Evolutionary conservation across 2,329 filamentous ascomycete genomes (phyloP), one percentile per base, ranked within the genome.

Genomic region (Botrytis byssoidea): DNA sequence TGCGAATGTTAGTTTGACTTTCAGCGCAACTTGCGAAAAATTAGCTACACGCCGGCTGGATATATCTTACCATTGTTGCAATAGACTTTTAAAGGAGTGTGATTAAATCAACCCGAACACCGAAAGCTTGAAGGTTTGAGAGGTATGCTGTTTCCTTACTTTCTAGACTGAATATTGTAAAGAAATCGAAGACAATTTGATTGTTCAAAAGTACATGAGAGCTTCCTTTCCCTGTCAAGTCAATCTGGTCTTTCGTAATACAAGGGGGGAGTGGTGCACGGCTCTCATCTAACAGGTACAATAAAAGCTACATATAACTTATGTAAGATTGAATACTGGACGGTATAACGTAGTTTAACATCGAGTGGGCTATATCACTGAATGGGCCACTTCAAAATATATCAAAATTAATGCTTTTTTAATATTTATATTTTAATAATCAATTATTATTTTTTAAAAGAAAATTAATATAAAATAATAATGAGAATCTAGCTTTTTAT

Each of bases 1-100:
- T 99, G 74, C 40, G 44, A 22, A 75, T 57, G 71, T 78, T 77
- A 79, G 73, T 42, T 51, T 37, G 18, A 14, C 37, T 35, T 25
- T 40, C 63, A 46, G 44, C 37, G 18, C 40, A n/a, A 48, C 18
- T 61, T 44, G 51, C 64, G 61, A 29, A 69, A 67, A 20, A 70
- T n/a, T 7, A 61, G 64, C 44, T 60, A 18, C 9, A 25, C n/a
- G 48, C n/a, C 18, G 42, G 60, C 51, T 51, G 8, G 8, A 32
- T 32, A 46, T 5, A 10, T 73, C 77, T 70, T 72, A 81, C 81
- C 81, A 82, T 82, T 78, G 78, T 81, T 77, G 75, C 78, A 80
- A 77, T 64, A 74, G 65, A 71, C 14, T 72, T 74, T 66, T 40
- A 80, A 80, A 80, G 61, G 78, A 80, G 76, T 73, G 79, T 79